These are phyloP conservation scores for Coemansia sp. DNA, from an alignment of 192 early-diverging fungal genomes.

Conservation along the genomic window DNA sequence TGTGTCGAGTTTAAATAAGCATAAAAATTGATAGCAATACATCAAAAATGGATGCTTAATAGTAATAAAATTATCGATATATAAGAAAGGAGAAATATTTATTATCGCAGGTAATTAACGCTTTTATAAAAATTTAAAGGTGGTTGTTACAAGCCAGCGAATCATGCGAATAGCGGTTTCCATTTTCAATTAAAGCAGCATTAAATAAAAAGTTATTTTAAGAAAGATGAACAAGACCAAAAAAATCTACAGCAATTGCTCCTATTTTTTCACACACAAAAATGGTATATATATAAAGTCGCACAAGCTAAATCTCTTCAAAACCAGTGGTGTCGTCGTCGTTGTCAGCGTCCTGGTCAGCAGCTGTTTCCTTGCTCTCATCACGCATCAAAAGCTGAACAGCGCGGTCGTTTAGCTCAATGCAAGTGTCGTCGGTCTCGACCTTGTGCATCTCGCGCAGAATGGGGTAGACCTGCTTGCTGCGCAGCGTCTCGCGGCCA, in stretches of 20 bases:
- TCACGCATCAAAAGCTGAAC: conserved; percentile 87
- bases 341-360: conserved; percentile 25
- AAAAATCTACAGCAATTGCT: too few relatives aligned
- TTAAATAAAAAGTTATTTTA: too few relatives aligned
- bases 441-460: conserved; percentile 76
- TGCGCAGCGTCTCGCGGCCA: conserved; percentile 78
- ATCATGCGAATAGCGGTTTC: too few relatives aligned
- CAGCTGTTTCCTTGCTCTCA: conserved; percentile 51
- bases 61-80: not conserved
- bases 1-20: not conserved
- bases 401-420: conserved; percentile 68
- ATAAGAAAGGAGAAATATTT: too few relatives aligned
- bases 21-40: not conserved
- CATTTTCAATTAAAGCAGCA: too few relatives aligned
- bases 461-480: conserved; percentile 80
- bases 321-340: conserved; percentile 11
- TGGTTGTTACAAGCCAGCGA: too few relatives aligned
- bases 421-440: conserved; percentile 69
- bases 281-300: not conserved
- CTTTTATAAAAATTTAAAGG: not conserved
- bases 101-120: not conserved
- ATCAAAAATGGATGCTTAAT: not conserved
- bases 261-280: too few relatives aligned
- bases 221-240: too few relatives aligned
- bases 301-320: conserved; percentile 26